A percentile compares a stretch with the other conserved stretches of the same genome.
phyloP scores from a whole-genome alignment of 140 eudicot species.

The Bidens hawaiensis region DNA sequence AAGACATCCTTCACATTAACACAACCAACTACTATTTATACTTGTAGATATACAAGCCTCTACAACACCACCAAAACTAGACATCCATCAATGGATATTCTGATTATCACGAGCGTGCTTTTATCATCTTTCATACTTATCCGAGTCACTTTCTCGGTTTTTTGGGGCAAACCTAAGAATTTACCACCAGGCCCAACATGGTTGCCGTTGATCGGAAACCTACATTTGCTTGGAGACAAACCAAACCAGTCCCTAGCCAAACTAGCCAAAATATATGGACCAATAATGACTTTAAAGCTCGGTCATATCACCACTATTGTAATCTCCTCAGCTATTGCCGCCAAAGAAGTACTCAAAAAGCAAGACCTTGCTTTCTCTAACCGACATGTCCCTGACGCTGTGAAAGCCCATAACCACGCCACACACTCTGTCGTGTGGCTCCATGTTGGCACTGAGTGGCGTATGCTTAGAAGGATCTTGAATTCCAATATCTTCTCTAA shows the following conservation, averaged over 20 bases:
- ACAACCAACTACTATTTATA: no score
- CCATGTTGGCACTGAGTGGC: constrained; percentile 33
- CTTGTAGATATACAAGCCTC: no score
- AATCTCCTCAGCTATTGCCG: constrained; percentile 32
- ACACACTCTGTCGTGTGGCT: constrained; percentile 37
- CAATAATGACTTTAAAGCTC: constrained; percentile 39
- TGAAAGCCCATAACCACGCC: constrained; percentile 30
- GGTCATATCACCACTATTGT: constrained; percentile 34
- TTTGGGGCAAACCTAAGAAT: background rate
- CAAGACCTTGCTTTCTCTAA: constrained; percentile 36
- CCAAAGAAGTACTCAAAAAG: constrained; percentile 40
- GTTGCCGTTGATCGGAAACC: constrained; percentile 5
- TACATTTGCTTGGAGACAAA: constrained; percentile 15
- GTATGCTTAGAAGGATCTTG: constrained; percentile 27
- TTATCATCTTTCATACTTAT: no score
- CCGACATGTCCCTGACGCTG: constrained; percentile 36
- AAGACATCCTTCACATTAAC: no score
- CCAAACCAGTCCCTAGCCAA: constrained; percentile 17
- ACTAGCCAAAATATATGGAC: constrained; percentile 33
- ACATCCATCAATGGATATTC: no score
- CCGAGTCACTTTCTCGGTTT: background rate
- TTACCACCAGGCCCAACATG: constrained; percentile 4
- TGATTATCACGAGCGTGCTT: no score
- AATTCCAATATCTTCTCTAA: constrained; percentile 29
- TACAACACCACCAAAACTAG: no score